phyloP scores from a whole-genome alignment of 495 filamentous ascomycete species.

The Physcia stellaris region DNA sequence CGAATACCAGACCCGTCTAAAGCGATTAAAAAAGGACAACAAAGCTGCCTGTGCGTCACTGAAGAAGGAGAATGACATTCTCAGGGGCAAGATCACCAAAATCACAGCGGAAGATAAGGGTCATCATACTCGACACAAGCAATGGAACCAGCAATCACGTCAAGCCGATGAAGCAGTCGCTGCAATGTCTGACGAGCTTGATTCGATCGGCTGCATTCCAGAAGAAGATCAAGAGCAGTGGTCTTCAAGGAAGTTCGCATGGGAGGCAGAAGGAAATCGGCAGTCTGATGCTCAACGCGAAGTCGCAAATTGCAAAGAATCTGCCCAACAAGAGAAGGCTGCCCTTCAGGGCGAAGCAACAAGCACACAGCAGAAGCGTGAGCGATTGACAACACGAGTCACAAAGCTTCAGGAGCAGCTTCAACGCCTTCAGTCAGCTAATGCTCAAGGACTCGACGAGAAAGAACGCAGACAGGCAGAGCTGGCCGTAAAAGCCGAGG shows the following conservation, averaged over 20 bases:
- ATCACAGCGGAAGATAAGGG: slow-evolving; percentile 72
- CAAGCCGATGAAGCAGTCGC: slow-evolving; percentile 68
- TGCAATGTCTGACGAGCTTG: slow-evolving; percentile 48
- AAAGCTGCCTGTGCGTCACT: slow-evolving; percentile 53
- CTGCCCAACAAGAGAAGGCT: slow-evolving; percentile 49
- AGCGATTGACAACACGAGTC: slow-evolving; percentile 62
- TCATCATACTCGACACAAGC: slow-evolving; percentile 62
- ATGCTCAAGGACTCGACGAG: slow-evolving; percentile 60
- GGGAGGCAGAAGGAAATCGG: slow-evolving; percentile 47
- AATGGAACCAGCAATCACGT: slow-evolving; percentile 63
- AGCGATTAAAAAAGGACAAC: slow-evolving; percentile 66
- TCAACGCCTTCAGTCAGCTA: slow-evolving; percentile 63
- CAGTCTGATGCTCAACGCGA: slow-evolving; percentile 46
- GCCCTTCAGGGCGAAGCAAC: slow-evolving; percentile 51
- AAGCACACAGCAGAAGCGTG: slow-evolving; percentile 56
- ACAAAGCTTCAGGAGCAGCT: slow-evolving; percentile 67
- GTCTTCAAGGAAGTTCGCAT: slow-evolving; percentile 43
- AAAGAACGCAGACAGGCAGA: slow-evolving; percentile 57
- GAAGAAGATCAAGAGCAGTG: slow-evolving; percentile 50
- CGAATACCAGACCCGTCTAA: slow-evolving; percentile 63
- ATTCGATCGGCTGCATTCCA: slow-evolving; percentile 52
- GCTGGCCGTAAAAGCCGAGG: slow-evolving; percentile 49
- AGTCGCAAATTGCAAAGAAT: slow-evolving; percentile 45
- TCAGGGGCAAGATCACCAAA: slow-evolving; percentile 49
- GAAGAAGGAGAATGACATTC: slow-evolving; percentile 70